A percentile compares a stretch with the other conserved stretches of the same genome.
Evolutionary conservation across 202 grass and related monocot species (phyloP).

Genomic region (Brachypodium distachyon): DNA sequence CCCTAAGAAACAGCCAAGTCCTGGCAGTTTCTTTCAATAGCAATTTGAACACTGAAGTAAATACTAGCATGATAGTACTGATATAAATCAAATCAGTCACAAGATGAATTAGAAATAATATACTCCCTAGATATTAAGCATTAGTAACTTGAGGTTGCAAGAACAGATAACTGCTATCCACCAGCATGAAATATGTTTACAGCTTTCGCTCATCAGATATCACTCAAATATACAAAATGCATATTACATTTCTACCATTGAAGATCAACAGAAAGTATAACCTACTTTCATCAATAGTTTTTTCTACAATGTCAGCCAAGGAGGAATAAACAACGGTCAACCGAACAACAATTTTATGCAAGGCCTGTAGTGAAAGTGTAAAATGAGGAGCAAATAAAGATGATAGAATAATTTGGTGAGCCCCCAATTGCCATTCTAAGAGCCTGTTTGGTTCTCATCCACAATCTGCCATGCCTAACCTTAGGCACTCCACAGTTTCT

Average conservation of each 20-base stretch:
- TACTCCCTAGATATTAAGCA: background rate
- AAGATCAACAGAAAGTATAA: background rate
- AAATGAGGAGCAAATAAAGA: too few species aligned
- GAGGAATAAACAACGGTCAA: too few species aligned
- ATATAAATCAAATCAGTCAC: background rate
- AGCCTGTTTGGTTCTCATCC: background rate
- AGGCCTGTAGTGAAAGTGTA: background rate
- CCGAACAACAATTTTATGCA: background rate
- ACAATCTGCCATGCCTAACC: too few species aligned
- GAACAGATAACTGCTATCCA: background rate
- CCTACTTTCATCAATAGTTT: background rate
- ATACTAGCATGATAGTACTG: background rate
- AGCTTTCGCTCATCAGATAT: background rate
- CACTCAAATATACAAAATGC: background rate
- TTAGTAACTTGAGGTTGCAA: background rate
- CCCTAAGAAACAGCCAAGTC: background rate
- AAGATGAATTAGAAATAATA: background rate
- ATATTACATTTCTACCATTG: background rate
- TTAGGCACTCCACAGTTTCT: background rate
- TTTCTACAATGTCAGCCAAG: background rate
- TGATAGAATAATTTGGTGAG: background rate
- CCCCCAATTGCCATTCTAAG: background rate
- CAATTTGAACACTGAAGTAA: background rate
- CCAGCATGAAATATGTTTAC: background rate
- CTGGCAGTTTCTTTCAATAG: background rate